A percentile compares a stretch with the other conserved stretches of the same genome.
Conservation (phyloP, 352 stramenopile species). For the Phytopythium ostracodes region DNA sequence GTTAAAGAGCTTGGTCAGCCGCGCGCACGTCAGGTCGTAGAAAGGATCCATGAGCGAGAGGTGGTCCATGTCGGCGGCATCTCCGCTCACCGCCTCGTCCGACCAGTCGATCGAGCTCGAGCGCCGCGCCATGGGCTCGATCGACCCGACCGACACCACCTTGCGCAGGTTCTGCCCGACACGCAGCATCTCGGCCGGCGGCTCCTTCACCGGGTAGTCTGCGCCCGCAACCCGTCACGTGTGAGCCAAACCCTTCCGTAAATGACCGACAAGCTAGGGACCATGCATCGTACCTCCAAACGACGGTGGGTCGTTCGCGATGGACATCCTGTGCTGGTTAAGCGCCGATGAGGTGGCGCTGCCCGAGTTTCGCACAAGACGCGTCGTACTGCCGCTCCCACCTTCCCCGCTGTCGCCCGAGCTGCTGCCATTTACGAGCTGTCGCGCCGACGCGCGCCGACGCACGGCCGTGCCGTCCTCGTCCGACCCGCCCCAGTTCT, state of each 20-base stretch:
- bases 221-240: not conserved
- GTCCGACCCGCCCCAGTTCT: conserved; percentile 4
- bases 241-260: not conserved
- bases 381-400: not conserved
- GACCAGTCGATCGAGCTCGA: conserved; percentile 68
- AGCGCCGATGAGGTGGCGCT: not conserved
- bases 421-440: not conserved
- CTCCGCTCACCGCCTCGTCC: conserved; percentile 21
- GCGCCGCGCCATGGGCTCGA: conserved; percentile 28
- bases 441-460: conserved; percentile 1
- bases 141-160: conserved; percentile 53
- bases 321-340: not conserved
- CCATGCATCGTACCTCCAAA: conserved; percentile 11
- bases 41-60: conserved; percentile 78
- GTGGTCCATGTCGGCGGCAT: conserved; percentile 37
- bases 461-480: not conserved
- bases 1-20: conserved; percentile 65
- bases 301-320: conserved; percentile 3
- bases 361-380: not conserved
- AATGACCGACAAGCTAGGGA: not conserved
- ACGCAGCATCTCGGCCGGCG: conserved; percentile 33
- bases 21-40: conserved; percentile 77
- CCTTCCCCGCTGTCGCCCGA: not conserved
- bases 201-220: conserved; percentile 9
- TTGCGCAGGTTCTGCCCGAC: conserved; percentile 50